Evolutionary conservation across 108 stramenopile species (phyloP), one percentile per base, ranked within the genome.

Genomic region (Discostella stelligeroides): DNA sequence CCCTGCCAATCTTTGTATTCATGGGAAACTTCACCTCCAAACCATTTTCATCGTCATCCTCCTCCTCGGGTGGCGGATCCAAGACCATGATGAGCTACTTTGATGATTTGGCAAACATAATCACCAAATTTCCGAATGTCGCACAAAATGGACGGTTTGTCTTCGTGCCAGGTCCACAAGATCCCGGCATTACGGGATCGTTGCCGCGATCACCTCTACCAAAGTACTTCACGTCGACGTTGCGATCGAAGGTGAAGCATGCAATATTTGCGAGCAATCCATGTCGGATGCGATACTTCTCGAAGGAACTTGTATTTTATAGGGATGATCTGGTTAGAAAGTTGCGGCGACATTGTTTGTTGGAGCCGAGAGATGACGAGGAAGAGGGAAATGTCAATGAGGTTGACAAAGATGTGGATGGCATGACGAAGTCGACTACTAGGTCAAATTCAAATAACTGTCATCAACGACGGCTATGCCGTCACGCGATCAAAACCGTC

Each of bases 11-110:
- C 47, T 95, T 95, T 71, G 86, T 95, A 4, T 76, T 98, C n/a
- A 96, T 98, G 92, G 98, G 98, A 37, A 91, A 96, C 70, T 97
- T 98, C 70, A 73, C 82, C 38, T 90, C 94, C 54, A 73, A 75
- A 50, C 85, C 88, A 0, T 46, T 81, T 34, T 34, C 34, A 34
- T 3, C 34, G 6, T 34, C 34, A 34, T 34, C 34, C 34, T 34
- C 34, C 34, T 34, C 6, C 13, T 77, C 78, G 18, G 68, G 69
- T 40, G 37, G 64, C 58, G 27, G 63, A 66, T 58, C 57, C 15
- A 80, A 85, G 43, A 66, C 61, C 20, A 80, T 84, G 46, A 79
- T 83, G 30, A 66, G 59, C 39, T 87, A 81, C 43, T 95, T 88
- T 53, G 84, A 88, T 14, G 83, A 84, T 39, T 75, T 97, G 20